Base-by-base conservation (phyloP, 1,284 basidiomycete genomes). In the Blastosporella zonata region DNA sequence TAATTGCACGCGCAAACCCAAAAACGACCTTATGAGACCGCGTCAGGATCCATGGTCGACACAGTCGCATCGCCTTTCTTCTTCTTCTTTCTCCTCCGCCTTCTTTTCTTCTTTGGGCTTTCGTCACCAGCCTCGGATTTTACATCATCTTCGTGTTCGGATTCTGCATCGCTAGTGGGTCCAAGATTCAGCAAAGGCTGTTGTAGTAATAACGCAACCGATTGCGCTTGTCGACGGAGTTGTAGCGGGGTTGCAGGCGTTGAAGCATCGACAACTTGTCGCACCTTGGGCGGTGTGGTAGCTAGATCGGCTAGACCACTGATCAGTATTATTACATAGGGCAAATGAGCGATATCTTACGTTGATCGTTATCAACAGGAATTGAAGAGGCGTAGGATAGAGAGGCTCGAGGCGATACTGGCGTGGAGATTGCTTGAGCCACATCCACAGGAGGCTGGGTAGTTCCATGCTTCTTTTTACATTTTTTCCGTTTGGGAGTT, bases 31-130 rank as follows among this genome's bases (percentile, higher is more conserved):
- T 21, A 25, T 31, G 40, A 29, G 31, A 9, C n/a, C 10, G 17
- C 13, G 6, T 22, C 20, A 6, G n/a, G 9, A 21, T 34, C 49
- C n/a, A 12, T 6, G 12, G 25, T 25, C 12, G 22, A 43, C 29
- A 13, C 21, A 25, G 15, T 46, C 18, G 23, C 7, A 22, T n/a
- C 48, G 27, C 27, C 49, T 51, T 63, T 67, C 57, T 73, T 72
- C 59, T 76, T 84, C 67, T 78, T 82, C 56, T 74, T 77, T 57
- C 74, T 78, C 59, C 69, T 79, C 39, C 76, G 68, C 58, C 71
- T 82, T 46, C 78, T 77, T 57, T 73, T 83, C 41, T 53, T 55
- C 62, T 70, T 77, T 55, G 50, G 64, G 71, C 34, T 71, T 59
- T 46, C 62, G 63, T 46, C 50, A 47, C 58, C 31, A 20, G 56